Conservation (phyloP, 2,329 filamentous ascomycete species). For the Penicillium sp. region DNA sequence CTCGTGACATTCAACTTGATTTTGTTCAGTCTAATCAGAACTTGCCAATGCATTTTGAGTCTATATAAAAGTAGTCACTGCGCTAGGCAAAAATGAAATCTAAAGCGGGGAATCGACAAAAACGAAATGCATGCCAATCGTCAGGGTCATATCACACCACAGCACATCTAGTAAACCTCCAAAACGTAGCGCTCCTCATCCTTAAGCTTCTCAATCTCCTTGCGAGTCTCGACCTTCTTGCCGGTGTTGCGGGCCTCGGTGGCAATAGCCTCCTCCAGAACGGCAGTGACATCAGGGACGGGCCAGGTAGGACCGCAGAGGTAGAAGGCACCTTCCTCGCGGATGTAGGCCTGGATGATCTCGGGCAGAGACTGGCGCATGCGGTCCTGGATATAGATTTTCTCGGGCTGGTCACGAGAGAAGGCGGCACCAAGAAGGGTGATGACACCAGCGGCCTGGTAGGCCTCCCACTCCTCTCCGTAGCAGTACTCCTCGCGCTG, state of each 20-base stretch:
- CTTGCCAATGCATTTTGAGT: conserved; percentile 20
- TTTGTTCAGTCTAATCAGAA: background rate
- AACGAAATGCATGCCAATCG: conserved; percentile 16
- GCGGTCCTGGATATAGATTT: conserved; percentile 99
- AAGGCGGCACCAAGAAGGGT: conserved; percentile 93
- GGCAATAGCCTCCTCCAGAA: conserved; percentile 89
- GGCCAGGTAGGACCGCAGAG: conserved; percentile 98
- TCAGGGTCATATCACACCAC: conserved; percentile 19
- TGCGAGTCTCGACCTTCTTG: conserved; percentile 81
- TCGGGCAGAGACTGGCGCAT: conserved; percentile 87
- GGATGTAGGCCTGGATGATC: conserved; percentile 83
- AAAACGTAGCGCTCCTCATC: conserved; percentile 92
- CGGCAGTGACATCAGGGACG: conserved; percentile 92
- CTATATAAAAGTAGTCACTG: conserved; percentile 15
- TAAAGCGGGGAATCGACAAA: conserved; percentile 26
- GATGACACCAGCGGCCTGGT: conserved; percentile 92
- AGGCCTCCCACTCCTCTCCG: conserved; percentile 98
- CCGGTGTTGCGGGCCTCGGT: conserved; percentile 67
- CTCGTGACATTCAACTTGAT: too few relatives aligned
- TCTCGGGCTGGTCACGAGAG: conserved; percentile 93
- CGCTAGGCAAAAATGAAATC: conserved; percentile 28
- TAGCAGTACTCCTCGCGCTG: conserved; percentile 99
- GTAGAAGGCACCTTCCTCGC: conserved; percentile 91
- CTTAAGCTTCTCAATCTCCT: conserved; percentile 97
- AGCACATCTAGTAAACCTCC: conserved; percentile 78